Base-by-base conservation (phyloP, 2,329 filamentous ascomycete genomes). In the Pezicula carpinea region DNA sequence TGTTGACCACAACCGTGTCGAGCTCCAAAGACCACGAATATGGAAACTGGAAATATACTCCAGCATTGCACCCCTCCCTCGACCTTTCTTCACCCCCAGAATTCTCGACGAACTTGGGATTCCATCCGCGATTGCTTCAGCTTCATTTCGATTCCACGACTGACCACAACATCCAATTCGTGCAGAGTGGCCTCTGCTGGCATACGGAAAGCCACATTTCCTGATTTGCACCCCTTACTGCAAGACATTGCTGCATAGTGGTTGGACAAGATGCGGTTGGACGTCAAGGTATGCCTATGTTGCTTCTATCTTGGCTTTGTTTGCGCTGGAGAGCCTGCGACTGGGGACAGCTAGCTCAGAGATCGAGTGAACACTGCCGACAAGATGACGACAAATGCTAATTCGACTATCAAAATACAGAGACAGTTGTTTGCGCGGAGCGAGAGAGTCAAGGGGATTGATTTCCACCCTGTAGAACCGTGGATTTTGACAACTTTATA, bases 401-500 rank as follows among this genome's bases (percentile, higher is more conserved):
- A 67, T 53, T 65, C 61, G 47, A 49, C 63, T 39, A 68, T 62
- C 54, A 49, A 66, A 46, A 52, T 69, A 64, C 67, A 89, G 85
- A 83, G 84, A 70, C 86, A 89, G 71, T 80, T 89, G 61, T 88
- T 89, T 74, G 87, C 88, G 70, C 82, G 90, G 70, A 95, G 88
- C 64, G 89, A 97, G 80, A 86, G 92, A 73, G 92, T 97, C 59
- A 97, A 97, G 75, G 87, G 87, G 66, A 90, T 96, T 69, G 92
- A 97, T 75, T 97, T 96, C 69, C 92, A 97, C 68, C 91, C 90
- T 35, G 89, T 89, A 50, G 92, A 96, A 75, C 90, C 91, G 82
- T 96, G 92, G 89, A 88, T 91, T 58, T 80, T 97, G 64, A 96
- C 92, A 26, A 97, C 93, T 19, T 76, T 99, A 55, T 99, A 99